Percentiles rank a stretch among this genome's conserved stretches.
Conservation (phyloP, 768 basidiomycete genomes). For the Tubosaeta sp. region DNA sequence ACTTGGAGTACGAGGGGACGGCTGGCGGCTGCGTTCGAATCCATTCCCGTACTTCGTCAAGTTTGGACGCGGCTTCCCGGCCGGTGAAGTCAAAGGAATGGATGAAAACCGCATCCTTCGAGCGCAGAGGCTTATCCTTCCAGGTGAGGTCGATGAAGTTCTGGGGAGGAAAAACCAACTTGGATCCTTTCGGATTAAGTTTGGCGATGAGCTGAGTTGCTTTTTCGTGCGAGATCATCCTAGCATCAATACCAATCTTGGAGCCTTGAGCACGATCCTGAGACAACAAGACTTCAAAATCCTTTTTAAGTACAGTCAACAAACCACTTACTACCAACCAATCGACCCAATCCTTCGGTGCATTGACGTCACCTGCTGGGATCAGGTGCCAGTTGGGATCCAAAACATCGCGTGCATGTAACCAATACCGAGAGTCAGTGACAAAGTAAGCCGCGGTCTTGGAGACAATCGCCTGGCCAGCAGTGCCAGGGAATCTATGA, state of each 20-base stretch:
- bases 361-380: conserved; percentile 47
- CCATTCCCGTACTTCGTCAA: conserved; percentile 69
- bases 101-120: conserved; percentile 58
- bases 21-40: conserved; percentile 57
- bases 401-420: conserved; percentile 66
- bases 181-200: conserved; percentile 50
- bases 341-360: conserved; percentile 72
- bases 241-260: conserved; percentile 79
- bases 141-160: conserved; percentile 83
- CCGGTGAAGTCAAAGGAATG: conserved; percentile 72
- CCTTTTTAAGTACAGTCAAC: neutral
- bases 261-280: conserved; percentile 38
- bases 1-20: conserved; percentile 58
- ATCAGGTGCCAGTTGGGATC: conserved; percentile 74
- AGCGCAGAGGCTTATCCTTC: conserved; percentile 70
- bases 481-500: conserved; percentile 56
- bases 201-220: conserved; percentile 56
- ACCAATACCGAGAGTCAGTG: conserved; percentile 81
- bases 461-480: conserved; percentile 70
- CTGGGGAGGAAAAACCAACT: conserved; percentile 74
- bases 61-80: conserved; percentile 62
- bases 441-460: conserved; percentile 65
- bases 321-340: conserved; percentile 57
- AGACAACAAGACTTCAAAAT: conserved; percentile 9
- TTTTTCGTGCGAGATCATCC: conserved; percentile 74